These are phyloP conservation scores for Pachysandra terminalis DNA, from an alignment of 164 flowering plant genomes.

Conservation along the genomic window DNA sequence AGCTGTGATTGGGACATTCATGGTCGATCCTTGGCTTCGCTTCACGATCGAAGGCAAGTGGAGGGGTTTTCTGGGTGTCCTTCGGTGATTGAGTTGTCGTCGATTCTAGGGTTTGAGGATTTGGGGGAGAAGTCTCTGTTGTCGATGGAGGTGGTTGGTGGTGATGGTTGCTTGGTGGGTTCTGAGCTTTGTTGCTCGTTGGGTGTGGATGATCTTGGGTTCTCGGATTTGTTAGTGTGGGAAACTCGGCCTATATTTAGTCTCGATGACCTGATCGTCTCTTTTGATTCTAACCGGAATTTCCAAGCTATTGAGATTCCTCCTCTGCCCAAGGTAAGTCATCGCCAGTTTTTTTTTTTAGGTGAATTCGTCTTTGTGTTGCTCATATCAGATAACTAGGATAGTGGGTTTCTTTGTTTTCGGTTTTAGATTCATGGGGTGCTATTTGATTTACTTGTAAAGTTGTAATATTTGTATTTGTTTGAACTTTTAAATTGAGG, in stretches of 20 bases:
- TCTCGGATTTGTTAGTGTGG: slow-evolving; percentile 53
- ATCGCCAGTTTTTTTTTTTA: no score
- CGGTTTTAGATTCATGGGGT: background rate
- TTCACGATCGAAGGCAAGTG: slow-evolving; percentile 57
- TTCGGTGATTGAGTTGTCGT: slow-evolving; percentile 39
- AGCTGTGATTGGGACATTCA: slow-evolving; percentile 85
- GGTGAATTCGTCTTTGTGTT: background rate
- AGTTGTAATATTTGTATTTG: background rate
- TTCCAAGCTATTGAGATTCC: slow-evolving; percentile 62
- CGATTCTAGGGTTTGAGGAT: slow-evolving; percentile 56
- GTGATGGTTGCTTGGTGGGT: slow-evolving; percentile 5
- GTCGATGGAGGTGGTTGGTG: slow-evolving; percentile 7
- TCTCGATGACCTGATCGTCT: slow-evolving; percentile 58
- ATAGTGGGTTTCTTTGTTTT: slow-evolving; percentile 1
- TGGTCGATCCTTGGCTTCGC: slow-evolving; percentile 14
- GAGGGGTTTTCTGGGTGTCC: slow-evolving; percentile 79
- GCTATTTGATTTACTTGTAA: background rate
- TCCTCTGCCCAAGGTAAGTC: slow-evolving; percentile 71
- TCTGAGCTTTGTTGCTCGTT: slow-evolving; percentile 17
- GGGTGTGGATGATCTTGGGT: slow-evolving; percentile 24
- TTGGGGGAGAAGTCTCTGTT: slow-evolving; percentile 32
- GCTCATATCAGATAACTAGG: background rate
- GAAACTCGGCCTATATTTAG: slow-evolving; percentile 47
- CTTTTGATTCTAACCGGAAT: slow-evolving; percentile 26
- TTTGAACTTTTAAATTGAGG: background rate